Conservation (phyloP, 2,329 filamentous ascomycete species). For the Lasiodiplodia theobromae region DNA sequence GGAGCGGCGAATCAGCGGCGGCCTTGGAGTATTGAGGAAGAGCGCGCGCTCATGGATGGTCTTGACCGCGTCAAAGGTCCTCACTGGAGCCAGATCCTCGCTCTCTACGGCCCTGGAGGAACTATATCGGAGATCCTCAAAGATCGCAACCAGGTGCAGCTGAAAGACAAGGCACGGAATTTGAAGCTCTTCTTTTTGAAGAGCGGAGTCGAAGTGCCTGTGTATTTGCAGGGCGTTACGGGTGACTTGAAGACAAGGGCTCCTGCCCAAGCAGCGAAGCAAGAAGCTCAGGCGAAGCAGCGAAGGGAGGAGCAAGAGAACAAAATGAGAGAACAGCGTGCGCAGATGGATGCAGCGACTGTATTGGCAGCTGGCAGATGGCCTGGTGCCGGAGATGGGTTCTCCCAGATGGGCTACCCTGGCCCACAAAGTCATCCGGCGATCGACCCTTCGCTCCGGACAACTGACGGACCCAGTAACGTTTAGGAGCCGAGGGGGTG, state of each 20-base stretch:
- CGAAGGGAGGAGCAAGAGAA: constrained; percentile 27
- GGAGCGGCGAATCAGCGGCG: constrained; percentile 68
- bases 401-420: constrained; percentile 19
- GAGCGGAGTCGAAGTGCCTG: constrained; percentile 88
- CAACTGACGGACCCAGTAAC: constrained; percentile 9
- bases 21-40: constrained; percentile 88
- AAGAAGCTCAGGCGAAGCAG: constrained; percentile 29
- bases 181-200: constrained; percentile 92
- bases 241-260: constrained; percentile 88
- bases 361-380: constrained; percentile 26
- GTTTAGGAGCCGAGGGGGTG: not conserved
- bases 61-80: constrained; percentile 88
- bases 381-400: constrained; percentile 11
- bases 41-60: constrained; percentile 87
- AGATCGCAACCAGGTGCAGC: constrained; percentile 87
- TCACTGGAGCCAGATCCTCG: constrained; percentile 91
- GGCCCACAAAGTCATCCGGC: constrained; percentile 12
- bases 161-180: constrained; percentile 92
- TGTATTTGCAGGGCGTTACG: constrained; percentile 85
- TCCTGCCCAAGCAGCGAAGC: constrained; percentile 62
- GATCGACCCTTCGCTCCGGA: constrained; percentile 25
- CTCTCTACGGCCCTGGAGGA: constrained; percentile 80
- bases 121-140: constrained; percentile 83
- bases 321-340: constrained; percentile 18
- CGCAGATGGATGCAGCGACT: constrained; percentile 29